Evolutionary conservation across 306 rosid genomes (phyloP), one percentile per base, ranked within the genome.

Genomic region (Quercus berberidifolia): DNA sequence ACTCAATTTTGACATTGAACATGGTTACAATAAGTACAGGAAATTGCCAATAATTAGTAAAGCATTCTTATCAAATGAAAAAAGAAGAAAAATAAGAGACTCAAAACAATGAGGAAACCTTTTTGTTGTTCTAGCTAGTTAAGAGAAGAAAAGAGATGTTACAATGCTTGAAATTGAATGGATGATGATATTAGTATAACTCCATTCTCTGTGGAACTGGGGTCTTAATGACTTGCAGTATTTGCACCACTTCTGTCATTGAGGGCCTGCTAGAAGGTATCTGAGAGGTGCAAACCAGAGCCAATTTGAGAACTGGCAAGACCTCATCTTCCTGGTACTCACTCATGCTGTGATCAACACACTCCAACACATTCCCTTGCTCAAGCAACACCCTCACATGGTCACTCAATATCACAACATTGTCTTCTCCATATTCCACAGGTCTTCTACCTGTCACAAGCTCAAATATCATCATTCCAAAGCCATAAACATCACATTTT

Each of bases 251-350:
- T 90, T 93, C 98, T 43, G 90, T 85, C 98, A 93, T 93, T 20
- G 97, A 88, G 79, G 98, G 98, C 59, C 97, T 86, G 82, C 89
- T 90, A 2, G 97, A 91, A 71, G 98, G 97, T 35, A 93, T 89
- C 38, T 93, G 97, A 63, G 98, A 88, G 1, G 94, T 91, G 78
- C 97, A 93, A 0, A 91, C 94, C 87, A 91, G 79, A 4, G 98
- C 98, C 31, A 93, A 71, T 82, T 90, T 90, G 62, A 93, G 85
- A 63, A 93, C 91, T 11, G 97, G 98, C 46, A 93, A 58, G 3
- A 88, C 91, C n/a, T 93, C 98, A 82, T 93, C 94, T 17, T 93
- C 97, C 2, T 91, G 89, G 13, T 85, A 93, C 25, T 88, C 85
- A 12, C 86, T 85, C 88, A 93, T 86, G 79, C 87, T 87, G 73